These are phyloP conservation scores for Neohortaea acidophila DNA, from an alignment of 495 filamentous ascomycete genomes.

Conservation along the genomic window DNA sequence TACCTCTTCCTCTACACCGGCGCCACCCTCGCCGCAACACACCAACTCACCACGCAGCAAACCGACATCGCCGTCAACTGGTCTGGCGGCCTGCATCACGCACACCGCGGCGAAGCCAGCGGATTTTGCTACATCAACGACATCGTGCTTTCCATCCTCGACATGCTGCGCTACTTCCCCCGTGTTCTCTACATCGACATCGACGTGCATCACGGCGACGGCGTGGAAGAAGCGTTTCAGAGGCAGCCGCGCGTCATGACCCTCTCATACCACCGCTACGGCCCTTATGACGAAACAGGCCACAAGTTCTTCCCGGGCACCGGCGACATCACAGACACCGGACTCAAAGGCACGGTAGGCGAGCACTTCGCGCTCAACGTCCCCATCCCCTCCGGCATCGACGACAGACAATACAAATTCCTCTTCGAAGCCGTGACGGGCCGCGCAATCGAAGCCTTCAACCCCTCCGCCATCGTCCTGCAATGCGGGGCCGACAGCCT, in stretches of 20 bases:
- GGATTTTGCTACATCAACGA: slow-evolving; percentile 99
- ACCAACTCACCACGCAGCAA: slow-evolving; percentile 70
- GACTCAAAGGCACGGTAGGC: slow-evolving; percentile 46
- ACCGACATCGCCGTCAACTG: slow-evolving; percentile 95
- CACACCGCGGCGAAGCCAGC: slow-evolving; percentile 81
- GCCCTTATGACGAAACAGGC: slow-evolving; percentile 37
- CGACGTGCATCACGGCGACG: slow-evolving; percentile 95
- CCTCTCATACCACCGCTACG: slow-evolving; percentile 93
- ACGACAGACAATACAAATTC: slow-evolving; percentile 74
- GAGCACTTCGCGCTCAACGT: slow-evolving; percentile 53
- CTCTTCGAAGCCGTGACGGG: slow-evolving; percentile 74
- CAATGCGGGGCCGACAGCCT: slow-evolving; percentile 95
- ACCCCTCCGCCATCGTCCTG: slow-evolving; percentile 74
- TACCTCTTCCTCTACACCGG: slow-evolving; percentile 92
- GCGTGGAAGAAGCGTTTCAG: slow-evolving; percentile 93
- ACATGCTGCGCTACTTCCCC: slow-evolving; percentile 71
- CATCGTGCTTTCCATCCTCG: slow-evolving; percentile 87
- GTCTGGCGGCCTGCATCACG: slow-evolving; percentile 97
- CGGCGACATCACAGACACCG: slow-evolving; percentile 42
- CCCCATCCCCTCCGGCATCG: slow-evolving; percentile 63
- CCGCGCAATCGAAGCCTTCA: slow-evolving; percentile 57
- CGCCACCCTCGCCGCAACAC: slow-evolving; percentile 77
- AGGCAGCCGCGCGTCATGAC: slow-evolving; percentile 94
- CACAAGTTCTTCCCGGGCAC: slow-evolving; percentile 57
- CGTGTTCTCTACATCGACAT: slow-evolving; percentile 97